A percentile compares a stretch with the other conserved stretches of the same genome.
phyloP scores from a whole-genome alignment of 257 asterid genomes.

The Anisodus acutangulus region DNA sequence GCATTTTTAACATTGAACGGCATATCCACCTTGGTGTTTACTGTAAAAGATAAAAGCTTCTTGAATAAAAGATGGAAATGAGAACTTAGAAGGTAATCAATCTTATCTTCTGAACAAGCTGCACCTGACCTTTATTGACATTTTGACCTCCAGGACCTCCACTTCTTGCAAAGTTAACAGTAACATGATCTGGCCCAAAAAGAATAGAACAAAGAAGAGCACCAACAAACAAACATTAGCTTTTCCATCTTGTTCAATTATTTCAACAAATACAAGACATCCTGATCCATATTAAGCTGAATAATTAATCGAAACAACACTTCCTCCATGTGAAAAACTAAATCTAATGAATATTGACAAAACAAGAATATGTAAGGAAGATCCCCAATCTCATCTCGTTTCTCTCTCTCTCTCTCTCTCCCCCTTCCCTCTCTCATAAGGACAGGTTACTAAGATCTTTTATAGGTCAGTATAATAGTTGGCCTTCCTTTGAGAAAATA shows the following conservation, averaged over 20 bases:
- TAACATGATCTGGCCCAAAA: slow-evolving; percentile 65
- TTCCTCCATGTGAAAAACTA: neutral
- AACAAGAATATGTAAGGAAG: neutral
- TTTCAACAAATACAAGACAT: slow-evolving; percentile 9
- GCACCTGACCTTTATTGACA: slow-evolving; percentile 75
- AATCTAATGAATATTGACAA: neutral
- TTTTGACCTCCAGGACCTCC: slow-evolving; percentile 97
- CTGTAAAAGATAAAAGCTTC: slow-evolving; percentile 39
- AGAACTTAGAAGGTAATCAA: slow-evolving; percentile 13
- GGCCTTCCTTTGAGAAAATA: neutral
- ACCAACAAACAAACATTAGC: neutral
- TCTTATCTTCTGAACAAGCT: slow-evolving; percentile 24
- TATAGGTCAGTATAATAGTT: neutral
- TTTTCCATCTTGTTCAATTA: neutral
- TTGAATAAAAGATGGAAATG: slow-evolving; percentile 14
- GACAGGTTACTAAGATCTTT: neutral
- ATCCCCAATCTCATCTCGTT: neutral
- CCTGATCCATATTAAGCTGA: neutral
- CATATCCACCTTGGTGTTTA: slow-evolving; percentile 96
- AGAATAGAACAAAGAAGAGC: slow-evolving; percentile 24
- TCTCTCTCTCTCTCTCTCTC: too few relatives aligned
- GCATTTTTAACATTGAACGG: slow-evolving; percentile 85
- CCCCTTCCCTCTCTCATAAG: neutral
- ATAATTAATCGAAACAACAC: neutral
- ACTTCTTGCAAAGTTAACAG: slow-evolving; percentile 81